Percentiles rank a stretch among this genome's conserved stretches.
These are phyloP conservation scores for Xylaria acuta DNA, from an alignment of 495 filamentous ascomycete species.

Conservation along the genomic window DNA sequence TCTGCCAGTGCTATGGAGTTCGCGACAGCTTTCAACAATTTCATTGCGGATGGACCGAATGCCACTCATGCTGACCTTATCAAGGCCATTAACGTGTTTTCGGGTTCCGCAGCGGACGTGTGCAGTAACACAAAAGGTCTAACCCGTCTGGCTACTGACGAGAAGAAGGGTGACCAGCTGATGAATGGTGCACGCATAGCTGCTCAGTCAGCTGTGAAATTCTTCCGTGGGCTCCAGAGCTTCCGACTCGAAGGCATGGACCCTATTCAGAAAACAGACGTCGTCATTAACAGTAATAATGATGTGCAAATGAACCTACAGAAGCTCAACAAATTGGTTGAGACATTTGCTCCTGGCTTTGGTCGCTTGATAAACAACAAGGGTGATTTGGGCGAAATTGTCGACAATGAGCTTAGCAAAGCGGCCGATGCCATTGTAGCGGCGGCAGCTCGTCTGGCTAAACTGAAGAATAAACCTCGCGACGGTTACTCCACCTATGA, in stretches of 20 bases:
- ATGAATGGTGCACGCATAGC: constrained; percentile 81
- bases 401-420: constrained; percentile 88
- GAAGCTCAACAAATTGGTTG: constrained; percentile 87
- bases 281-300: constrained; percentile 94
- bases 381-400: constrained; percentile 90
- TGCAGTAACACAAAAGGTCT: constrained; percentile 96
- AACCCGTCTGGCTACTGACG: constrained; percentile 90
- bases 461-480: constrained; percentile 90
- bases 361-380: constrained; percentile 74
- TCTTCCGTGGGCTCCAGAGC: constrained; percentile 93
- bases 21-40: constrained; percentile 96
- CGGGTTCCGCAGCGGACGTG: constrained; percentile 90
- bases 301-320: constrained; percentile 93
- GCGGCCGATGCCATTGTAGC: constrained; percentile 96
- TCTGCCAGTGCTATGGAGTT: constrained; percentile 95
- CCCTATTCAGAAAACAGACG: constrained; percentile 85
- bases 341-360: constrained; percentile 85
- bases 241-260: constrained; percentile 92
- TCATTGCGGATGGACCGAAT: constrained; percentile 95
- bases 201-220: constrained; percentile 87
- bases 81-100: constrained; percentile 87
- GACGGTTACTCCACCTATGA: constrained; percentile 97
- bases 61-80: constrained; percentile 91
- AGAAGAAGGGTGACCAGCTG: constrained; percentile 88
- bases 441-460: constrained; percentile 84